Evolutionary conservation across 2,329 filamentous ascomycete genomes (phyloP), one percentile per base, ranked within the genome.

Genomic region (Zymoseptoria tritici): DNA sequence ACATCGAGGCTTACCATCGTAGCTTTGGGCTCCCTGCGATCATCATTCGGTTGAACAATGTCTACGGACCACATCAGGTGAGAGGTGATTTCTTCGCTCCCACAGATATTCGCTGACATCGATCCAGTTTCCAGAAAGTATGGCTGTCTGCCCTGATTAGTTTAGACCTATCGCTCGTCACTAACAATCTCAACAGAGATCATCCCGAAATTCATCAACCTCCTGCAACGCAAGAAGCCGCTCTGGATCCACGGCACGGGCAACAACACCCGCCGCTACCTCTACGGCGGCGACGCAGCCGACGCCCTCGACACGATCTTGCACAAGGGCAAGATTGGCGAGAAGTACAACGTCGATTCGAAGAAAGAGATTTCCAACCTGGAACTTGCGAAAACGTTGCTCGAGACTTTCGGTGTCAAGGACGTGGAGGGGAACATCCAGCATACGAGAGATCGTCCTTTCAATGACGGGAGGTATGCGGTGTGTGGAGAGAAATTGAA

Each of bases 241-340:
- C 82, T 91, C 0, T 83, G 89, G 9, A 80, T 93, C 11, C 90
- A 93, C 71, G 90, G 90, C 26, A 85, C 91, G 66, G 90, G 90
- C 29, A 85, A 82, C 36, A 87, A 88, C 11, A 89, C 87, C 0
- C 82, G 90, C 29, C 81, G 88, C 58, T 94, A 92, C 71, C 81
- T 94, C 8, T 93, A 86, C 67, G 90, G 88, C 1, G 86, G 85
- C 8, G 90, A 94, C 71, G 89, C 89, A 2, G 87, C 87, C 3
- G 88, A 93, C 69, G 90, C 89, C 2, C 88, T 93, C 68, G 89
- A 94, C 75, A 91, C 88, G 0, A 91, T 94, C 68, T 80, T 94
- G 22, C 90, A 94, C 79, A 86, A 85, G 68, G 90, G 90, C 20
- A 77, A 81, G 55, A 78, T 89, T 36, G 89, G 89, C 1, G 86